These are phyloP conservation scores for Salix suchowensis DNA, from an alignment of 345 rosid genomes.

Conservation along the genomic window DNA sequence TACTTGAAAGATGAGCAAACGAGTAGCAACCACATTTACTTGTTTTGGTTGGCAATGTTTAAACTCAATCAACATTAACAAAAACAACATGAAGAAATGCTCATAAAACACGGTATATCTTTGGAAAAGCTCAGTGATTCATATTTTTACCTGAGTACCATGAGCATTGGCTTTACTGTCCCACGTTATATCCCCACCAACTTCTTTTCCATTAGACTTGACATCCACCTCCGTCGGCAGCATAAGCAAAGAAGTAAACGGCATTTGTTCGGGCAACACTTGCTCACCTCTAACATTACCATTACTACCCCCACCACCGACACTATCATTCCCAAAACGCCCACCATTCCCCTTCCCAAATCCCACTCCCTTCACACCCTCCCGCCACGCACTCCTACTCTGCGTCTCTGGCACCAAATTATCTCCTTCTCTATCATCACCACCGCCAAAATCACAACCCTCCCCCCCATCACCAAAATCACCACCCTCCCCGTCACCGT, in stretches of 20 bases:
- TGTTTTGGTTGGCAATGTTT: neutral
- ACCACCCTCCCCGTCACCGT: slow-evolving; percentile 19
- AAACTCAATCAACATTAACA: neutral
- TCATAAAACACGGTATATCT: no score
- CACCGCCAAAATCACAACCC: slow-evolving; percentile 10
- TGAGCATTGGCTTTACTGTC: slow-evolving; percentile 33
- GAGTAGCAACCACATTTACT: neutral
- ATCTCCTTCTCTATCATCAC: slow-evolving; percentile 27
- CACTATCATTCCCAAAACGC: neutral
- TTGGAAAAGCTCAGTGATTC: neutral
- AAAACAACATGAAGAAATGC: neutral
- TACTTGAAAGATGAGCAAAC: neutral
- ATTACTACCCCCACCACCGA: neutral
- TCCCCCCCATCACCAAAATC: neutral
- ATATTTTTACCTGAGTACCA: slow-evolving; percentile 49
- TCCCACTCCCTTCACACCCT: slow-evolving; percentile 13
- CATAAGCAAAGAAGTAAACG: slow-evolving; percentile 41
- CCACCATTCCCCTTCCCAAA: slow-evolving; percentile 16
- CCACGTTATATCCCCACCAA: slow-evolving; percentile 32
- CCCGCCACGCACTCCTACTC: slow-evolving; percentile 24
- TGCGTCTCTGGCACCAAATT: slow-evolving; percentile 36
- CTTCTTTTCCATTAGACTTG: slow-evolving; percentile 19
- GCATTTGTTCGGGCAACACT: slow-evolving; percentile 17
- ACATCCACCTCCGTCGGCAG: slow-evolving; percentile 27
- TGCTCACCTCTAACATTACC: neutral